Evolutionary conservation across 768 basidiomycete species (phyloP), one percentile per base, ranked within the genome.

Genomic region (Lactarius hatsudake): DNA sequence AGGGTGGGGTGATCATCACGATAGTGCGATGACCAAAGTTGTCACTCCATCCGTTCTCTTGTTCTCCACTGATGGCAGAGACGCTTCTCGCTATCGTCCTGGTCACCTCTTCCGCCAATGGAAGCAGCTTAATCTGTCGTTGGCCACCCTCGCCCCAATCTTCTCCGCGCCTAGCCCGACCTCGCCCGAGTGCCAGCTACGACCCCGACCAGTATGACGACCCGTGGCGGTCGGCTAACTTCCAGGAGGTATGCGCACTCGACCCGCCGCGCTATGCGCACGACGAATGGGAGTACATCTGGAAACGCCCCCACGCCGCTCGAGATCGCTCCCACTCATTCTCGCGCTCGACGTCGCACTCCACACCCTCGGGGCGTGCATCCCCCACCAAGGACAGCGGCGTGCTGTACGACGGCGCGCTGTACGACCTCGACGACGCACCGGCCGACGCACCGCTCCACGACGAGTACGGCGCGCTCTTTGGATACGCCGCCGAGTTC

Each of bases 31-130:
- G 45, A 48, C 48, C 10, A 26, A 53, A 53, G 12, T 53, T 53
- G 26, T 53, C 26, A 17, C 51, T 12, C 15, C 4, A 13, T 51
- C 13, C 26, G 51, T 53, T 53, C 51, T 53, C 51, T 26, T 5
- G 26, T 51, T 51, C 48, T 26, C 51, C 26, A 23, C 51, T 26
- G 51, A 91, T 92, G 90, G 87, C 89, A 48, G 89, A 91, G 76
- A 87, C 87, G 2, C 83, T 97, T 38, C 79, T 95, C 57, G 89
- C 92, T 12, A 81, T 96, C 68, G 78, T 96, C 5, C 85, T 97
- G 42, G 91, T 94, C 53, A 92, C 92, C 5, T 88, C 89, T 15
- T 94, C 93, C 10, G 87, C 91, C 8, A 91, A 88, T 73, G 92
- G 90, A 32, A 86, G 88, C 12, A 89, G 81, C 70, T 78, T 94